These are phyloP conservation scores for Paracorniculantispora psalliotae DNA, from an alignment of 2,329 filamentous ascomycete species.

Conservation along the genomic window DNA sequence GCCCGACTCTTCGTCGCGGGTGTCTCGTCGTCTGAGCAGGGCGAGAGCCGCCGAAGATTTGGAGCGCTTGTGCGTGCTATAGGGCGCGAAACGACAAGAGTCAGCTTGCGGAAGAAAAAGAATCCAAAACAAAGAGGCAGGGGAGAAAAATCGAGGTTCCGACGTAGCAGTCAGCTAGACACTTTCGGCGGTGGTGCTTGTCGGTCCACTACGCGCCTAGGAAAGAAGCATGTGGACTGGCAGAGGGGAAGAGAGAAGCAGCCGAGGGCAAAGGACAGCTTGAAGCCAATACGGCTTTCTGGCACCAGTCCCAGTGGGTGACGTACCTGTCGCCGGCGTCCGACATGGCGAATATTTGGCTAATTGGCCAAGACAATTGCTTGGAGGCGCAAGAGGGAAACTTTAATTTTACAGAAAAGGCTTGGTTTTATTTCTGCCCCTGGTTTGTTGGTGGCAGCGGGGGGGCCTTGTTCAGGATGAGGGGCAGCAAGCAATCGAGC, in stretches of 20 bases:
- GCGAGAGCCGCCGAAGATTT: conserved; percentile 49
- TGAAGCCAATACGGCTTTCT: neutral
- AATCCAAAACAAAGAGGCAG: neutral
- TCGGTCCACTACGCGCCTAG: conserved; percentile 8
- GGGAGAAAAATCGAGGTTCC: neutral
- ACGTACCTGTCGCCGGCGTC: conserved; percentile 28
- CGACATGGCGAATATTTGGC: conserved; percentile 24
- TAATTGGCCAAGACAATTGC: neutral
- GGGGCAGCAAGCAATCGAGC: conserved; percentile 2
- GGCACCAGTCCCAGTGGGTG: neutral
- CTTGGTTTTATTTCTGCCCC: neutral
- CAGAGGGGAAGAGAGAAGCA: conserved; percentile 1
- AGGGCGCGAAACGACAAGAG: neutral
- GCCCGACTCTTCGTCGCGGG: conserved; percentile 48
- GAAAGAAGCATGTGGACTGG: conserved; percentile 6
- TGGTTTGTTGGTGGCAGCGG: neutral
- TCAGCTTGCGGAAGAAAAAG: conserved; percentile 1
- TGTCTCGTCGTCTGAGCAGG: conserved; percentile 49
- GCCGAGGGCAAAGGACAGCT: neutral
- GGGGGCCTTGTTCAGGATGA: neutral
- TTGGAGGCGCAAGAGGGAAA: neutral
- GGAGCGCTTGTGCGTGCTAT: conserved; percentile 46
- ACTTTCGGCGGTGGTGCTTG: conserved; percentile 1
- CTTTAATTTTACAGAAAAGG: neutral
- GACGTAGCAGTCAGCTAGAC: neutral